Evolutionary conservation across 73 alveolate species (phyloP), one percentile per base, ranked within the genome.

Genomic region (Paramecium tetraurelia): DNA sequence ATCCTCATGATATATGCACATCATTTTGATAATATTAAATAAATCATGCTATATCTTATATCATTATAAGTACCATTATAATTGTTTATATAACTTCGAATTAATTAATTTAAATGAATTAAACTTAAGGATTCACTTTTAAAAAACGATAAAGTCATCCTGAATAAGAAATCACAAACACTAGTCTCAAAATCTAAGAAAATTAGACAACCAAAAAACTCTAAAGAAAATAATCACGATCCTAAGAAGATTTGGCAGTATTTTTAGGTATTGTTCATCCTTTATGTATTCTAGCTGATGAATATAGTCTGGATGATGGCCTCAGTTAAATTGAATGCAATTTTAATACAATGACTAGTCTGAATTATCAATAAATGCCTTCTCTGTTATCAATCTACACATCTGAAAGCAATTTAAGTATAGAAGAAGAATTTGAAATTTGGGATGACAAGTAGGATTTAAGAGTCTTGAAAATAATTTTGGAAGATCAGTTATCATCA

Each of bases 361-460:
- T 53, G 9, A 53, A 53, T 53, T 53, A 53, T 18, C n/a, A 53
- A 53, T 53, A 53, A 53, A 33, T 53, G 2, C 33, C 69, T 5
- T 63, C 84, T 3, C 35, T 63, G 2, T 6, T 63, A 27, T 63
- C 84, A 2, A 33, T 63, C 24, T 31, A 3, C 5, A 63, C 76
- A 24, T 22, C 41, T 24, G 90, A 80, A 6, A 80, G 90, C 31
- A 46, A 46, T 80, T 7, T 48, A 22, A 80, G 90, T 48, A 9
- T 22, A 16, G 90, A 80, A 22, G 90, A 80, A 4, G 90, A 80
- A 80, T 24, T 43, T 44, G 90, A 80, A 12, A 43, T 80, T 18
- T 80, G 90, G 90, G 72, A 80, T 46, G 57, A 40, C 16, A 80
- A n/a, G 4, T 20, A 5, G 7, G 90, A 80, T 46, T 46, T 80